Percentiles rank a stretch among this genome's conserved stretches.
Conservation (phyloP, 2,329 filamentous ascomycete species). For the Ascochyta clinopodiicola region DNA sequence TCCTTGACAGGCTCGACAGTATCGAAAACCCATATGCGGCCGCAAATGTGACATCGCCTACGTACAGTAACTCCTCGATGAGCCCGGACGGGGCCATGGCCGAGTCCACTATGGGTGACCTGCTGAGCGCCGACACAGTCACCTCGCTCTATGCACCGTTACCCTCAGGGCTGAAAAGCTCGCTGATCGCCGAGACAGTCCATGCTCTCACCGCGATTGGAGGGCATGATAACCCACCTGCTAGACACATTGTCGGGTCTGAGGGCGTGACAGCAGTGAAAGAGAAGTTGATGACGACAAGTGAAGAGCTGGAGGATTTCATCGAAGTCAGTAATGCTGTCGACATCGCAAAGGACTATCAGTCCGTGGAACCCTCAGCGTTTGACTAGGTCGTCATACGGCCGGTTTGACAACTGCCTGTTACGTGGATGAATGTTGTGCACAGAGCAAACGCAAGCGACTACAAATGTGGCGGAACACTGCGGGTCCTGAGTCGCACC, state of each 20-base stretch:
- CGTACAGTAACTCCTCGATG: constrained; percentile 34
- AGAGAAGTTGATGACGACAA: constrained; percentile 95
- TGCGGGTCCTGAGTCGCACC: too few relatives aligned
- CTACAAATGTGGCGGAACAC: too few relatives aligned
- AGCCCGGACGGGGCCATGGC: constrained; percentile 35
- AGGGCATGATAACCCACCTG: constrained; percentile 93
- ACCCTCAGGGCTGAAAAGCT: constrained; percentile 69
- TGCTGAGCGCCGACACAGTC: constrained; percentile 57
- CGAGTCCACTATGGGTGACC: constrained; percentile 52
- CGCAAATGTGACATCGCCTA: constrained; percentile 43
- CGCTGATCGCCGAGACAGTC: constrained; percentile 85
- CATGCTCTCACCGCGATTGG: constrained; percentile 91
- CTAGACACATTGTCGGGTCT: constrained; percentile 89
- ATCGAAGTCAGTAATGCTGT: constrained; percentile 87
- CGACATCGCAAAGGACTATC: constrained; percentile 63
- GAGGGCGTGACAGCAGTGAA: constrained; percentile 89
- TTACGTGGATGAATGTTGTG: too few relatives aligned
- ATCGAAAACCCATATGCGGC: constrained; percentile 48
- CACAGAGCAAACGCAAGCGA: too few relatives aligned
- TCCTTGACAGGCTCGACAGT: constrained; percentile 78
- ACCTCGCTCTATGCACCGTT: constrained; percentile 78
- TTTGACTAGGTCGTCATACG: constrained; percentile 1
- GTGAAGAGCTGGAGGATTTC: constrained; percentile 95
- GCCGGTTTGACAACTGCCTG: too few relatives aligned
- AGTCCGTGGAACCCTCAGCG: constrained; percentile 9